Evolutionary conservation across 805 yeast genomes (phyloP).

Genomic region (Cyberlindnera mycetangii): DNA sequence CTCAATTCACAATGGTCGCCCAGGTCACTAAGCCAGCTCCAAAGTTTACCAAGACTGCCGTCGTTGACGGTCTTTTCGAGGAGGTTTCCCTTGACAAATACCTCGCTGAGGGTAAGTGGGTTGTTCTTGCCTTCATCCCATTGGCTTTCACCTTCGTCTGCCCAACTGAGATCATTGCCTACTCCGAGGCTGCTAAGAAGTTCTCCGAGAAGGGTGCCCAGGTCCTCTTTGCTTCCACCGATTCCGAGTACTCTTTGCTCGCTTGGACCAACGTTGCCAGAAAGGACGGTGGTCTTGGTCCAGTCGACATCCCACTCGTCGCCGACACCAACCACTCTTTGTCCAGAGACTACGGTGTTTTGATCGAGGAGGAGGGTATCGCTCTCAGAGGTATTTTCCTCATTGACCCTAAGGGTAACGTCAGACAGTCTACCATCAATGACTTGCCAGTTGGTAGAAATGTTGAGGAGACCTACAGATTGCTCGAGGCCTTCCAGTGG

Average conservation of each 20-base stretch:
- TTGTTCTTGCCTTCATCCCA: conserved; percentile 93
- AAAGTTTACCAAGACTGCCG: conserved; percentile 93
- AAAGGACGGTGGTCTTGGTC: conserved; percentile 98
- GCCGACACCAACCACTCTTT: conserved; percentile 97
- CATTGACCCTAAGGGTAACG: conserved; percentile 92
- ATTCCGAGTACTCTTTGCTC: conserved; percentile 93
- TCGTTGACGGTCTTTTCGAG: conserved; percentile 93
- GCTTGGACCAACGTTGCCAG: conserved; percentile 98
- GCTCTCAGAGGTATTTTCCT: conserved; percentile 98
- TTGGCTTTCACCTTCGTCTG: conserved; percentile 99
- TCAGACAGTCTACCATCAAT: conserved; percentile 97
- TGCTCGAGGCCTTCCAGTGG: conserved; percentile 99
- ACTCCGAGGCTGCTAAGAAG: conserved; percentile 91
- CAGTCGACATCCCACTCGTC: conserved; percentile 87
- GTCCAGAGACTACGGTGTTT: conserved; percentile 95
- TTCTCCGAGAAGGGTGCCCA: conserved; percentile 84
- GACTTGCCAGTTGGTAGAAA: conserved; percentile 99
- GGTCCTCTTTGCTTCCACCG: conserved; percentile 95
- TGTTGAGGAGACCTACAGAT: conserved; percentile 96
- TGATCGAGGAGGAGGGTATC: conserved; percentile 93
- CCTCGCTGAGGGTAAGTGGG: conserved; percentile 88
- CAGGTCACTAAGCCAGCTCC: conserved; percentile 96
- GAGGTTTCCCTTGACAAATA: conserved; percentile 91
- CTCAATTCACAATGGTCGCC: conserved; percentile 67
- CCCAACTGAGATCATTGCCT: conserved; percentile 99